Evolutionary conservation across 768 basidiomycete genomes (phyloP), one percentile per base, ranked within the genome.

Genomic region (Tephrocybe sp.): DNA sequence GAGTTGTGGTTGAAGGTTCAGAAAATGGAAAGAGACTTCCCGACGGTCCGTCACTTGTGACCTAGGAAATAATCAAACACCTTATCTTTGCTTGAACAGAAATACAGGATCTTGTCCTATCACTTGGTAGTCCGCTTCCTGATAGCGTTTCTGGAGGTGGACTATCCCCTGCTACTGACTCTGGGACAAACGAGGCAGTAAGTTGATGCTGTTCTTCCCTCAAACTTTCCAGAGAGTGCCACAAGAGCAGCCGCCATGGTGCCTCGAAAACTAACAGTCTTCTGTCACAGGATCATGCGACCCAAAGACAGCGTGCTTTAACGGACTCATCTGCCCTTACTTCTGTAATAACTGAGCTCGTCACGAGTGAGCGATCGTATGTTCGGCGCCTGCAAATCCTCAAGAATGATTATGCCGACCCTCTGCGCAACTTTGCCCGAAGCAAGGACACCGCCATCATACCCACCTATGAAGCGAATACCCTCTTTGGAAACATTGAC

Each of bases 401-500:
- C 61, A 94, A 94, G 67, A 69, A 77, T 38, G 84, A 91, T 59
- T 98, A 97, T 62, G 95, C 94, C 27, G 87, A 92, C 63, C 97
- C 94, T 8, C 73, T 99, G 22, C 83, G 94, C 30, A 79, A 79
- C 37, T 99, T 94, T 64, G 83, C 95, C 18, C 79, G 81, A 47
- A 84, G 78, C 64, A 89, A 90, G 62, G 85, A 87, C 51, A 94
- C 90, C 0, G 83, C 88, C 29, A 91, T 99, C 58, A 79, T 99
- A 38, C 86, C 89, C 1, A 69, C 82, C 18, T 97, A 95, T 64
- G 90, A 97, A 64, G 94, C 94, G 27, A 94, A 90, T 56, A 90
- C 83, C 1, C 76, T 99, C 19, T 98, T 99, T 58, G 91, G 91
- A 47, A 98, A 99, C 68, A 79, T 97, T 43, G 94, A 97, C 65